Evolutionary conservation across 1,284 basidiomycete species (phyloP).

Genomic region (Ustilago curta): DNA sequence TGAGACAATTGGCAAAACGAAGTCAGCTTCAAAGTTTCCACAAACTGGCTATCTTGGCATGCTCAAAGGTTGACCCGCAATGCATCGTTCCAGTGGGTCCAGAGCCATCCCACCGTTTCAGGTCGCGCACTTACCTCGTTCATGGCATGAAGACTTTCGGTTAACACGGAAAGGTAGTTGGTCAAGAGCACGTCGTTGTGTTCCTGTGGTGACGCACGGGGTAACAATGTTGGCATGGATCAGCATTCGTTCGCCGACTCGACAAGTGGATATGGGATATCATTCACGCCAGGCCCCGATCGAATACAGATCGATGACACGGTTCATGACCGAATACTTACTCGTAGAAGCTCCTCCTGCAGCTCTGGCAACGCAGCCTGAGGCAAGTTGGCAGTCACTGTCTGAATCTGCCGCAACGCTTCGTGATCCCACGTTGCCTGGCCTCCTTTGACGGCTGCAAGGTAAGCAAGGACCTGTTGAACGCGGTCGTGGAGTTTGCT

Average conservation of each 20-base stretch:
- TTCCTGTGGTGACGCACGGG: conserved; percentile 75
- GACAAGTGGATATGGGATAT: conserved; percentile 1
- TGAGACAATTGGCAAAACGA: background rate
- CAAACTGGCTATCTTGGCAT: background rate
- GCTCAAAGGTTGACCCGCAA: conserved; percentile 2
- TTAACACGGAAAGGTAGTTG: conserved; percentile 85
- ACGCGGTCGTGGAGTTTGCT: conserved; percentile 95
- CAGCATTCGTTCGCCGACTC: background rate
- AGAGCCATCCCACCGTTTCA: background rate
- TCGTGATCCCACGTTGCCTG: conserved; percentile 72
- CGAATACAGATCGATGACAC: background rate
- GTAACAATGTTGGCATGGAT: conserved; percentile 4
- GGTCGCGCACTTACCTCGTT: conserved; percentile 80
- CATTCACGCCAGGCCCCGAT: background rate
- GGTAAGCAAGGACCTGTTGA: conserved; percentile 81
- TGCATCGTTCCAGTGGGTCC: background rate
- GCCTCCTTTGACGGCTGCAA: conserved; percentile 41
- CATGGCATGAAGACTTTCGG: conserved; percentile 84
- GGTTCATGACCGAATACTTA: conserved; percentile 13
- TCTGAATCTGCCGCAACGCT: conserved; percentile 83
- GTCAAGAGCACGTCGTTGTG: conserved; percentile 94
- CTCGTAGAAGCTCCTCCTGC: conserved; percentile 48
- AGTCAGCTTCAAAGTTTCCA: conserved; percentile 14
- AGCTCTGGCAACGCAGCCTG: conserved; percentile 50
- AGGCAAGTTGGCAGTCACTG: conserved; percentile 79